Evolutionary conservation across 345 rosid species (phyloP).

Genomic region (Boechera retrofracta): DNA sequence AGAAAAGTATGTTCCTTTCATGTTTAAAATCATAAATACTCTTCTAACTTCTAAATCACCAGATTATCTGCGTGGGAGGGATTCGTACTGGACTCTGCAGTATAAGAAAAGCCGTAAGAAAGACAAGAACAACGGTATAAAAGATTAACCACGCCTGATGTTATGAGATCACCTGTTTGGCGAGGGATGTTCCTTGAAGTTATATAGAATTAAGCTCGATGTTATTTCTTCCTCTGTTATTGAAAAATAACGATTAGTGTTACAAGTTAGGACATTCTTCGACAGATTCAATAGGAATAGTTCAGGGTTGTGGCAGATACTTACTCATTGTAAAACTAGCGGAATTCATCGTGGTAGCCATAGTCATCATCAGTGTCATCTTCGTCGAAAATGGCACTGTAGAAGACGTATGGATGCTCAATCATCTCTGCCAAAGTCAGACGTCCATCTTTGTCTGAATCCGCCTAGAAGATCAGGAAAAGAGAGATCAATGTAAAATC

Average conservation of each 20-base stretch:
- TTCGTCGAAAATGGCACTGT: slow-evolving; percentile 81
- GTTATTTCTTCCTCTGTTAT: slow-evolving; percentile 34
- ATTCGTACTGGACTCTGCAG: slow-evolving; percentile 37
- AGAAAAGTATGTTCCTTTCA: slow-evolving; percentile 18
- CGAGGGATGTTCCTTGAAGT: slow-evolving; percentile 25
- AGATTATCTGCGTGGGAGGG: slow-evolving; percentile 36
- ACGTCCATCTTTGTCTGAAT: slow-evolving; percentile 78
- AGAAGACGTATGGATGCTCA: slow-evolving; percentile 91
- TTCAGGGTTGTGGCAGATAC: slow-evolving; percentile 21
- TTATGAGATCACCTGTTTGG: slow-evolving; percentile 33
- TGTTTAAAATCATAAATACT: slow-evolving; percentile 38
- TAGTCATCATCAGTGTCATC: slow-evolving; percentile 72
- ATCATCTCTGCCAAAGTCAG: slow-evolving; percentile 85
- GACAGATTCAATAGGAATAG: background rate
- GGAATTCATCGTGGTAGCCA: slow-evolving; percentile 83
- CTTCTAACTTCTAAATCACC: slow-evolving; percentile 35
- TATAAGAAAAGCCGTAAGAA: slow-evolving; percentile 9
- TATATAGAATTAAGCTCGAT: slow-evolving; percentile 17
- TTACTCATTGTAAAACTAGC: slow-evolving; percentile 54
- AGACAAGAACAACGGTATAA: slow-evolving; percentile 15
- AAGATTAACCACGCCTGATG: slow-evolving; percentile 1
- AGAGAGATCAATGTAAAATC: slow-evolving; percentile 24
- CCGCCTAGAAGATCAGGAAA: slow-evolving; percentile 66
- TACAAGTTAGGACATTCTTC: background rate
- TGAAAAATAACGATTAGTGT: slow-evolving; percentile 10